Base-by-base conservation (phyloP, 2,329 filamentous ascomycete species). In the Capronia epimyces region DNA sequence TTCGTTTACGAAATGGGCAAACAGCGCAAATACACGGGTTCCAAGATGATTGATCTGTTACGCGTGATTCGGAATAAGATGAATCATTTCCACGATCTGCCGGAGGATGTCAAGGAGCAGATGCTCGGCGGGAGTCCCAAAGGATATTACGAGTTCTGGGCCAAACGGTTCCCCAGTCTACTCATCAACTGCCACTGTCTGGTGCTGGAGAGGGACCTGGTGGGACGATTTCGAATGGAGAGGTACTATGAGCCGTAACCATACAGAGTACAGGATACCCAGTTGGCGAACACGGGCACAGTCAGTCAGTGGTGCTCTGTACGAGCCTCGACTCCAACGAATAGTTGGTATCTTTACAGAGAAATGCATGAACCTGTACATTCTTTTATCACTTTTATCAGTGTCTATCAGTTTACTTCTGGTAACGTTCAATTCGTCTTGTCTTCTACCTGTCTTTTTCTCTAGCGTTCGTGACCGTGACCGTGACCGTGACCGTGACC, bases 41-140 rank as follows among this genome's bases (percentile, higher is more conserved):
- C 81, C 1, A 80, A 82, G 41, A 79, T 98, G 65, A 71, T 98
- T 48, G 93, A 98, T 69, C 75, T 98, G 18, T 72, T 98, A 16
- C 80, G 93, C 1, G 93, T 91, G 1, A 73, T 98, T 49, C 78
- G 93, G 20, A 98, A 98, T 71, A 98, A 98, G 79, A 87, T 87
- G 63, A 95, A 97, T 58, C 93, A 98, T 66, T 98, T 96, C 66
- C 90, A 95, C 64, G 93, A 98, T 67, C 91, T 98, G 87, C 79
- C 87, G 5, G 86, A 90, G 12, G 72, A 81, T 43, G 78, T 95
- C 56, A 91, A 84, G 69, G 74, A 75, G 43, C 75, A 78, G 61
- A 87, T 95, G 59, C 37, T 57, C n/a, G 57, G 57, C 10, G 57
- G 55, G 2, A 52, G 48, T 20, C 36, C 52, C 13, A 57, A 49